Percentiles rank a stretch among this genome's conserved stretches.
Conservation (phyloP, 305 asterid genomes). For the Ajuga reptans region DNA sequence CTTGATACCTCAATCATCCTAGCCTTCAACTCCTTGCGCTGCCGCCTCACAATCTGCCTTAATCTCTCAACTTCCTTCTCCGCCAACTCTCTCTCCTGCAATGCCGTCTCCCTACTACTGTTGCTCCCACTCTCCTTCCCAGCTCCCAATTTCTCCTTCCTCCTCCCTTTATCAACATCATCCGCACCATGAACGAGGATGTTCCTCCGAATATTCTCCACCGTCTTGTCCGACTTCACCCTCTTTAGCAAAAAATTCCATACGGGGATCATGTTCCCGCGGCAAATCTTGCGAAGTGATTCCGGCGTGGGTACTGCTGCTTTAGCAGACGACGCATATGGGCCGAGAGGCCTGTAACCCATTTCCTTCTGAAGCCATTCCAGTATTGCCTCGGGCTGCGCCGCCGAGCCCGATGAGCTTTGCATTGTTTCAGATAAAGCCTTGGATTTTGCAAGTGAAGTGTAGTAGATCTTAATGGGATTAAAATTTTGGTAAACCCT, state of each 20-base stretch:
- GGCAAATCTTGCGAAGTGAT: slow-evolving; percentile 74
- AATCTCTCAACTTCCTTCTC: slow-evolving; percentile 95
- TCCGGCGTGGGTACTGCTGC: slow-evolving; percentile 54
- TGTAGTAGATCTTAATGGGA: slow-evolving; percentile 20
- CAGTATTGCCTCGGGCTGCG: slow-evolving; percentile 74
- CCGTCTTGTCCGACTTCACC: slow-evolving; percentile 92
- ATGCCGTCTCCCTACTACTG: slow-evolving; percentile 69
- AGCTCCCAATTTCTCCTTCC: slow-evolving; percentile 43
- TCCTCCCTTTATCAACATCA: slow-evolving; percentile 52
- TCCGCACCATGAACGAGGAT: slow-evolving; percentile 80
- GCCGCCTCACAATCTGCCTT: slow-evolving; percentile 87
- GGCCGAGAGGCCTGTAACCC: slow-evolving; percentile 88
- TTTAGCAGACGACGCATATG: slow-evolving; percentile 54
- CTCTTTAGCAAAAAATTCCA: slow-evolving; percentile 69
- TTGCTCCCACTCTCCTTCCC: slow-evolving; percentile 46
- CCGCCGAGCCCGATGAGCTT: slow-evolving; percentile 37
- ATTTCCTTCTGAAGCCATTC: slow-evolving; percentile 93
- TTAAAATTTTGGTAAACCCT: background rate
- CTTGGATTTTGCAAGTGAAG: slow-evolving; percentile 25
- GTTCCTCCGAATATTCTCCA: slow-evolving; percentile 68
- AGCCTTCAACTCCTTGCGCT: slow-evolving; percentile 85
- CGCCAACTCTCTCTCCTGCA: slow-evolving; percentile 88
- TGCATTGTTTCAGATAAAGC: slow-evolving; percentile 30
- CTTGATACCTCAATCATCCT: slow-evolving; percentile 88
- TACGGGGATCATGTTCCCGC: slow-evolving; percentile 91